phyloP scores from a whole-genome alignment of 805 yeast genomes.

The Lipomyces sp. region DNA sequence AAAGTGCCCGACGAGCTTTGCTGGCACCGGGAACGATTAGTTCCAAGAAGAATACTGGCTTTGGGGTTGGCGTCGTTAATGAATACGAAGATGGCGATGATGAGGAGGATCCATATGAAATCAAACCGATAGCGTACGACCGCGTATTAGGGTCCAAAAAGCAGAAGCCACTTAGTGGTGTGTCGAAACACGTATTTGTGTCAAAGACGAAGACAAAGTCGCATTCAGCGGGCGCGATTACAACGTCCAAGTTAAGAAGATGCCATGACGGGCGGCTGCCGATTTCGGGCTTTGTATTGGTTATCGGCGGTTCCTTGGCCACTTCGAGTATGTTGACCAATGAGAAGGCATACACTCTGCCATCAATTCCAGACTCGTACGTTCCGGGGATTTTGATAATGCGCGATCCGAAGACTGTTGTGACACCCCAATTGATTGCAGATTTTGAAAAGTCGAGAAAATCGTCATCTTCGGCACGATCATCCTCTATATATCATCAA shows the following conservation, averaged over 20 bases:
- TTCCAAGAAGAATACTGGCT: slow-evolving; percentile 34
- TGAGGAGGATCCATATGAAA: slow-evolving; percentile 36
- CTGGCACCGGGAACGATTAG: slow-evolving; percentile 18
- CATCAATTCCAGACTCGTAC: slow-evolving; percentile 24
- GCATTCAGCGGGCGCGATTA: not conserved
- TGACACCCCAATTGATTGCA: slow-evolving; percentile 16
- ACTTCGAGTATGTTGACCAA: not conserved
- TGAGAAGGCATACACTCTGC: slow-evolving; percentile 21
- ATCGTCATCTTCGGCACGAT: not conserved
- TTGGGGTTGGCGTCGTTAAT: slow-evolving; percentile 37
- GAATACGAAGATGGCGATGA: slow-evolving; percentile 40
- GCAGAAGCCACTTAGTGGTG: not conserved
- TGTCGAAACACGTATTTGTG: not conserved
- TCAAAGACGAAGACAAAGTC: slow-evolving; percentile 7
- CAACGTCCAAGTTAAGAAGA: not conserved
- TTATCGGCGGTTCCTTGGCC: not conserved
- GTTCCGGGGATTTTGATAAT: slow-evolving; percentile 20
- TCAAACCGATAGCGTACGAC: slow-evolving; percentile 28
- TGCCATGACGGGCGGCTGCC: slow-evolving; percentile 36
- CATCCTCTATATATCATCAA: not conserved
- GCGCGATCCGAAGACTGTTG: slow-evolving; percentile 17
- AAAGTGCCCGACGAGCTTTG: not conserved
- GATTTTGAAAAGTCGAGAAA: not conserved
- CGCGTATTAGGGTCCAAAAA: slow-evolving; percentile 15
- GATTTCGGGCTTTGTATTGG: slow-evolving; percentile 23